Evolutionary conservation across 306 rosid genomes (phyloP).

Genomic region (Cucurbita moschata): DNA sequence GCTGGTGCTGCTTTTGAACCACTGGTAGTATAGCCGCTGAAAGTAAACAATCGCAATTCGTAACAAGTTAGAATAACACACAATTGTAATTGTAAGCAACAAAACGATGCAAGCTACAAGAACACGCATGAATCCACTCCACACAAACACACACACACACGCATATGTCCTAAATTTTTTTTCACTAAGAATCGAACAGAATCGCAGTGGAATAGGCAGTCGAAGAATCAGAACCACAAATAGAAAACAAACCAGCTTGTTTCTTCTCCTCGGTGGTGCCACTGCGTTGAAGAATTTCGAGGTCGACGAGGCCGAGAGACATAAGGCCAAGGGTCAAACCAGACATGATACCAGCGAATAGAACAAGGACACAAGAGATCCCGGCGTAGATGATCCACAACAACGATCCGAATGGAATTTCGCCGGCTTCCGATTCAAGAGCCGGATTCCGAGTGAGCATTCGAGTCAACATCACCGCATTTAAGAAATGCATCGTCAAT

Average conservation of each 20-base stretch:
- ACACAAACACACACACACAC: too few species aligned
- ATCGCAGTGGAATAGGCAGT: neutral
- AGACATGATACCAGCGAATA: constrained; percentile 97
- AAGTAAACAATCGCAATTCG: neutral
- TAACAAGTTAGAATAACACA: neutral
- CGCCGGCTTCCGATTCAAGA: constrained; percentile 12
- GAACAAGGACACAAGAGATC: constrained; percentile 42
- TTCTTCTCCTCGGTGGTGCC: constrained; percentile 70
- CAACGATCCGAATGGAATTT: constrained; percentile 38
- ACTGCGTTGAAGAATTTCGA: constrained; percentile 86
- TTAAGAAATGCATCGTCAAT: constrained; percentile 27
- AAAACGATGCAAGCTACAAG: neutral
- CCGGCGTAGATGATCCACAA: constrained; percentile 76
- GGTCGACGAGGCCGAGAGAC: constrained; percentile 93
- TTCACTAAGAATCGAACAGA: neutral
- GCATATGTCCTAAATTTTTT: neutral
- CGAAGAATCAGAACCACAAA: neutral
- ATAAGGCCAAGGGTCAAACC: constrained; percentile 91
- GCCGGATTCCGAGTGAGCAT: constrained; percentile 34
- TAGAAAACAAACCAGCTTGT: constrained; percentile 52
- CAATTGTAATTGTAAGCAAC: neutral
- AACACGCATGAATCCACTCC: neutral
- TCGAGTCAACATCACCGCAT: constrained; percentile 37
- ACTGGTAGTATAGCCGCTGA: constrained; percentile 81
- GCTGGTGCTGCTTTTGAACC: constrained; percentile 93